Conservation (phyloP, 805 yeast species). For the Kuraishia piskuri region DNA sequence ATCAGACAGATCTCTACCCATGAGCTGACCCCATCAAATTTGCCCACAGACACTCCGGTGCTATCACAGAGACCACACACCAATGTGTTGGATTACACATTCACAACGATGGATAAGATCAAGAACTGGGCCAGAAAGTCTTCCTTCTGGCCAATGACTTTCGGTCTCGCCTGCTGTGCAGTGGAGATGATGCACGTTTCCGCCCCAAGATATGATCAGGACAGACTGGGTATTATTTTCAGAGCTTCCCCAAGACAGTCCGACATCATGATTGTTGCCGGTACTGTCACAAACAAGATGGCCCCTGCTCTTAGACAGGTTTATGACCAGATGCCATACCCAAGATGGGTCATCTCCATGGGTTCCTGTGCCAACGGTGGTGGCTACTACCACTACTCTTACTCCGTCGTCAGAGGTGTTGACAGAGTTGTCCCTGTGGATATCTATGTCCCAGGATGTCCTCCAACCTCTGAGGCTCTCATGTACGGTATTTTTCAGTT, state of each 20-base stretch:
- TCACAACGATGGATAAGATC: constrained; percentile 72
- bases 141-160: constrained; percentile 89
- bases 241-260: constrained; percentile 92
- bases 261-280: constrained; percentile 88
- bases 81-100: constrained; percentile 67
- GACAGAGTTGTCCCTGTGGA: constrained; percentile 86
- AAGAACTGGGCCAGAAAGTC: constrained; percentile 91
- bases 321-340: constrained; percentile 91
- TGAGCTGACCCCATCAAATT: constrained; percentile 30
- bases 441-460: constrained; percentile 89
- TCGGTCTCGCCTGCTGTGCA: constrained; percentile 90
- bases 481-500: constrained; percentile 86
- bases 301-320: constrained; percentile 91
- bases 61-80: constrained; percentile 54
- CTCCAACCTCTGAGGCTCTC: constrained; percentile 86
- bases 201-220: constrained; percentile 87
- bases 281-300: constrained; percentile 87
- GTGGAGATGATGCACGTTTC: constrained; percentile 95
- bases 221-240: constrained; percentile 85
- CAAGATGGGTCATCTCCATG: constrained; percentile 92
- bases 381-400: constrained; percentile 85
- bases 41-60: constrained; percentile 65
- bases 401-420: constrained; percentile 84
- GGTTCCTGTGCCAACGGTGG: constrained; percentile 94
- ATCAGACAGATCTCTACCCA: background rate